Evolutionary conservation across 2,329 filamentous ascomycete species (phyloP).

Genomic region (Sarocladium oryzae): DNA sequence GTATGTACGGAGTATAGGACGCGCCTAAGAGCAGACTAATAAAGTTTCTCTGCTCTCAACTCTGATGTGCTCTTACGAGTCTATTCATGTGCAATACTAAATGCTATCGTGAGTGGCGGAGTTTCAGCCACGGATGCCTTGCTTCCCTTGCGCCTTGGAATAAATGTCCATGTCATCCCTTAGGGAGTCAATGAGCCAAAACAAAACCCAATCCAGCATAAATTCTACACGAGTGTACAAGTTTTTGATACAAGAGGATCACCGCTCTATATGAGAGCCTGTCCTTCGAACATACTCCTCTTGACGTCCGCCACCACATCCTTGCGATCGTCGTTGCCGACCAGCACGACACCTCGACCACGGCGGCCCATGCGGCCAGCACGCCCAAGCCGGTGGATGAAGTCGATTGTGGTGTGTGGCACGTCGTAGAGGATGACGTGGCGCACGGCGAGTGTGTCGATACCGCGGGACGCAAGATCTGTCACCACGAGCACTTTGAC

Average conservation of each 20-base stretch:
- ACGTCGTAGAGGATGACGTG: conserved; percentile 95
- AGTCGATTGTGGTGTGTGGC: conserved; percentile 96
- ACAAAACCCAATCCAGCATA: too few relatives aligned
- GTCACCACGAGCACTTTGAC: conserved; percentile 92
- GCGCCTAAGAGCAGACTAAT: too few relatives aligned
- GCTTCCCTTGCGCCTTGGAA: too few relatives aligned
- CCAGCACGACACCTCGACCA: conserved; percentile 82
- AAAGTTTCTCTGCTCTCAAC: too few relatives aligned
- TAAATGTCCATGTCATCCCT: too few relatives aligned
- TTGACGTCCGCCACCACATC: conserved; percentile 90
- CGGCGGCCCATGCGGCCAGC: conserved; percentile 89
- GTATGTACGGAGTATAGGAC: too few relatives aligned
- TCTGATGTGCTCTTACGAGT: too few relatives aligned
- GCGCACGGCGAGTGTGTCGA: conserved; percentile 85
- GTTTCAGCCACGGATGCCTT: too few relatives aligned
- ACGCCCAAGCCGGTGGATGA: conserved; percentile 89
- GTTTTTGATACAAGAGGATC: background rate
- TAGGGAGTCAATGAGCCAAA: too few relatives aligned
- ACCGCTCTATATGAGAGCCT: conserved; percentile 60
- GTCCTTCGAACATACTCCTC: conserved; percentile 79
- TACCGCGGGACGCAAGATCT: conserved; percentile 84
- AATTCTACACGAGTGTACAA: too few relatives aligned
- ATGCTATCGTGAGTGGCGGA: background rate
- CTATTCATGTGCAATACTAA: too few relatives aligned
- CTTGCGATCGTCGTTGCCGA: conserved; percentile 81